Conservation (phyloP, 108 stramenopile genomes). For the Nitzschia sp. region DNA sequence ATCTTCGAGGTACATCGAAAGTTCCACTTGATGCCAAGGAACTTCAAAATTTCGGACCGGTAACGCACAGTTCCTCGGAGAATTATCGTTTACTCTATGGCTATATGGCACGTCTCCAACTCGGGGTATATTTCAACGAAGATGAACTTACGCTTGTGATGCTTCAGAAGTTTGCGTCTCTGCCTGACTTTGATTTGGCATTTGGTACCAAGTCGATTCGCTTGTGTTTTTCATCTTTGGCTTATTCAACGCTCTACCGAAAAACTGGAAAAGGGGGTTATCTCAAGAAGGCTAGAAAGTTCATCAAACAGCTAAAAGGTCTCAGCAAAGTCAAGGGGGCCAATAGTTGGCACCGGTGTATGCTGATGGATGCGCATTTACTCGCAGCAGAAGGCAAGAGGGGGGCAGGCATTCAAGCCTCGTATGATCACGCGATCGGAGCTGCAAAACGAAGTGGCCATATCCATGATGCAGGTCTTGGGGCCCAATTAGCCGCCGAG, state of each 20-base stretch:
- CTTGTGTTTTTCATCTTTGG: conserved; percentile 1
- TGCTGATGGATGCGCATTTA: conserved; percentile 10
- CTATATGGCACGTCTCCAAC: background rate
- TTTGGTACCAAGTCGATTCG: background rate
- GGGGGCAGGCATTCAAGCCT: background rate
- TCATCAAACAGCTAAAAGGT: background rate
- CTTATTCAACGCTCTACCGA: conserved; percentile 4
- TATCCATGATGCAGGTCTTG: conserved; percentile 14
- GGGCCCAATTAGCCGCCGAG: conserved; percentile 5
- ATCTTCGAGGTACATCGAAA: conserved; percentile 4
- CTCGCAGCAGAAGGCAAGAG: background rate
- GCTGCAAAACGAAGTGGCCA: background rate
- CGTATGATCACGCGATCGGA: conserved; percentile 5
- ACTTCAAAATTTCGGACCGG: background rate
- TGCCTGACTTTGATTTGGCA: conserved; percentile 12
- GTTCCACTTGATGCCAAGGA: background rate
- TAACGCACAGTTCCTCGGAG: background rate
- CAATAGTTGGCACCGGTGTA: conserved; percentile 18
- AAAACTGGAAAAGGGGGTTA: background rate
- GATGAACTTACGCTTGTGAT: conserved; percentile 6
- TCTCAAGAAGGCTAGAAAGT: background rate
- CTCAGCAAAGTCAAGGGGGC: conserved; percentile 3
- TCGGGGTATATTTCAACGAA: conserved; percentile 7
- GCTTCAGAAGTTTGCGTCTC: background rate
- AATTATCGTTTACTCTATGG: conserved; percentile 7